A percentile compares a stretch with the other conserved stretches of the same genome.
Evolutionary conservation across 2,329 filamentous ascomycete genomes (phyloP).

Genomic region (Cladosporium phlei): DNA sequence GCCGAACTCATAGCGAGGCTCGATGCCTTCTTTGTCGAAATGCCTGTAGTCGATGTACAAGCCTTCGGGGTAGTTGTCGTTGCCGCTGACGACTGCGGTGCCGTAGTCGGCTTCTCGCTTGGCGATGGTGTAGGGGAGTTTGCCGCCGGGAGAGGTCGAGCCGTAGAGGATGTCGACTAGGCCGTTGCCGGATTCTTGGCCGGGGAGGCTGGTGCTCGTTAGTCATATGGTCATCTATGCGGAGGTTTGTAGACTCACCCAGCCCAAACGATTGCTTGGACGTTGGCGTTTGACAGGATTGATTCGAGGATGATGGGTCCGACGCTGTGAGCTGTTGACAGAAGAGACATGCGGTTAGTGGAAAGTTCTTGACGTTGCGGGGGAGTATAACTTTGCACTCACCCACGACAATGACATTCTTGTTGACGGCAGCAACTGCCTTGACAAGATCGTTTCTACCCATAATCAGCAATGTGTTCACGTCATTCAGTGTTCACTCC

Average conservation of each 20-base stretch:
- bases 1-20: conserved; percentile 76
- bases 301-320: conserved; percentile 39
- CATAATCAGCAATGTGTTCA: neutral
- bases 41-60: conserved; percentile 83
- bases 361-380: too few species aligned
- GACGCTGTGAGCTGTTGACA: conserved; percentile 40
- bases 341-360: conserved; percentile 36
- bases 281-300: conserved; percentile 39
- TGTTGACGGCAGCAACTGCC: conserved; percentile 27
- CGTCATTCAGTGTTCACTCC: too few species aligned
- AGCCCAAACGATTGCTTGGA: conserved; percentile 40
- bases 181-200: conserved; percentile 38
- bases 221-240: neutral
- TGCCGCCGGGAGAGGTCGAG: conserved; percentile 36
- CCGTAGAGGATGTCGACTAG: conserved; percentile 38
- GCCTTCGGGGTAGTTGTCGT: conserved; percentile 75
- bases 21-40: conserved; percentile 69
- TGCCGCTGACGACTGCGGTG: conserved; percentile 29
- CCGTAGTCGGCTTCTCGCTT: conserved; percentile 19
- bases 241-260: conserved; percentile 20
- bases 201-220: conserved; percentile 27
- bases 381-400: too few species aligned
- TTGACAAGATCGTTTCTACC: conserved; percentile 36
- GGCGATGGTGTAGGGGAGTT: conserved; percentile 45
- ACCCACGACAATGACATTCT: conserved; percentile 9